phyloP scores from a whole-genome alignment of 768 basidiomycete genomes.

The Pleurotus pulmonarius region DNA sequence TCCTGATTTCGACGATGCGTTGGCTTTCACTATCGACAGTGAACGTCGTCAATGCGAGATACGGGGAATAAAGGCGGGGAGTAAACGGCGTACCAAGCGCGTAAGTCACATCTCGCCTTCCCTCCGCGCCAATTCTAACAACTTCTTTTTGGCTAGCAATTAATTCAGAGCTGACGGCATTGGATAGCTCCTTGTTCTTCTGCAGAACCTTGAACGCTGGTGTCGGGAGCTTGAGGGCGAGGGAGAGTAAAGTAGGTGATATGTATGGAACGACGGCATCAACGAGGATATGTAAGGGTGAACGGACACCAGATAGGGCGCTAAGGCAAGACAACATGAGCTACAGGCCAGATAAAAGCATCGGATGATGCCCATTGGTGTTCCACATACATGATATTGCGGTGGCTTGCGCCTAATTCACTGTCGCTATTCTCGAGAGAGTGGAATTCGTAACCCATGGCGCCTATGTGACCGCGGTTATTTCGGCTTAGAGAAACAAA shows the following conservation, averaged over 20 bases:
- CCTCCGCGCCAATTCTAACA: neutral
- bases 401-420: conserved; percentile 3
- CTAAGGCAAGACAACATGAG: too few relatives aligned
- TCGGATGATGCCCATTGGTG: too few relatives aligned
- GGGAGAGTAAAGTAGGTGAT: neutral
- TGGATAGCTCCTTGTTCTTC: neutral
- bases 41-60: neutral
- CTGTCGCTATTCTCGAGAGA: conserved; percentile 4
- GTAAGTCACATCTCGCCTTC: neutral
- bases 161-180: neutral
- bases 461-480: conserved; percentile 2
- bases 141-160: conserved; percentile 3
- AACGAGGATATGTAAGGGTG: neutral
- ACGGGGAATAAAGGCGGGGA: neutral
- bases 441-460: conserved; percentile 11
- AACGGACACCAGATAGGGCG: neutral
- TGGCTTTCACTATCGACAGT: conserved; percentile 3
- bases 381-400: conserved; percentile 9
- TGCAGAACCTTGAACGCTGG: conserved; percentile 1
- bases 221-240: conserved; percentile 4
- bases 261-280: conserved; percentile 1
- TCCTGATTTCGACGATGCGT: neutral
- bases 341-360: too few relatives aligned
- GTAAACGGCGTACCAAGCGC: neutral
- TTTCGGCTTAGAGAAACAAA: too few relatives aligned